Evolutionary conservation across 768 basidiomycete species (phyloP).

Genomic region (Leccinum ochraceum): DNA sequence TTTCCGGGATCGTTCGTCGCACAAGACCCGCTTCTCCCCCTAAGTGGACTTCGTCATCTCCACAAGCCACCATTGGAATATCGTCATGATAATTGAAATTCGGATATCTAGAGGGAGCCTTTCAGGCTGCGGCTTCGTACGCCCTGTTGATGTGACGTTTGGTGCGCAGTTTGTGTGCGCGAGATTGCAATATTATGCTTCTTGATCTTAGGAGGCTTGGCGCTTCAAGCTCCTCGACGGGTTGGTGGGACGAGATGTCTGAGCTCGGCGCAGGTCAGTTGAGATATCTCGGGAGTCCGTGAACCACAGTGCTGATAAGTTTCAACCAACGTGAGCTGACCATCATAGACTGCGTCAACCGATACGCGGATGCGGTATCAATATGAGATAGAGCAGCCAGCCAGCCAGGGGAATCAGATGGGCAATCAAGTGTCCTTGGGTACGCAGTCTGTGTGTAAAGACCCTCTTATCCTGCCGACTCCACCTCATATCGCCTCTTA

Average conservation of each 20-base stretch:
- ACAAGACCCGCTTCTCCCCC: not conserved
- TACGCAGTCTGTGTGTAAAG: not conserved
- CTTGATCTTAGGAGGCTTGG: not conserved
- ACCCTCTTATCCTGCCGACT: slow-evolving; percentile 8
- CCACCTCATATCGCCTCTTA: not conserved
- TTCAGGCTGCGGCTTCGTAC: not conserved
- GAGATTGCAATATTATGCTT: not conserved
- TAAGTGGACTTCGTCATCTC: not conserved
- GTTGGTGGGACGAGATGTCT: not conserved
- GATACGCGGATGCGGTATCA: not conserved
- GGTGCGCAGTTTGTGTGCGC: not conserved
- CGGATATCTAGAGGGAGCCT: not conserved
- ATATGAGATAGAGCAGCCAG: not conserved
- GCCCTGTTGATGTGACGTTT: not conserved
- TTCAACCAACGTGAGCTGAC: not conserved
- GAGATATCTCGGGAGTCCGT: not conserved
- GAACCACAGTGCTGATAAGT: not conserved
- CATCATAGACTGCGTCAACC: not conserved
- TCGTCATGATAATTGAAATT: slow-evolving; percentile 5
- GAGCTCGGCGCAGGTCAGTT: not conserved
- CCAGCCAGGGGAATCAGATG: slow-evolving; percentile 2
- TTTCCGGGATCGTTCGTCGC: not conserved
- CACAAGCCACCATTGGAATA: not conserved
- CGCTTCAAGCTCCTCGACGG: not conserved
- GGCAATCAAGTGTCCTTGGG: not conserved